Base-by-base conservation (phyloP, 225 moss, liverwort and hornwort species). In the Rhytidiadelphus loreus region DNA sequence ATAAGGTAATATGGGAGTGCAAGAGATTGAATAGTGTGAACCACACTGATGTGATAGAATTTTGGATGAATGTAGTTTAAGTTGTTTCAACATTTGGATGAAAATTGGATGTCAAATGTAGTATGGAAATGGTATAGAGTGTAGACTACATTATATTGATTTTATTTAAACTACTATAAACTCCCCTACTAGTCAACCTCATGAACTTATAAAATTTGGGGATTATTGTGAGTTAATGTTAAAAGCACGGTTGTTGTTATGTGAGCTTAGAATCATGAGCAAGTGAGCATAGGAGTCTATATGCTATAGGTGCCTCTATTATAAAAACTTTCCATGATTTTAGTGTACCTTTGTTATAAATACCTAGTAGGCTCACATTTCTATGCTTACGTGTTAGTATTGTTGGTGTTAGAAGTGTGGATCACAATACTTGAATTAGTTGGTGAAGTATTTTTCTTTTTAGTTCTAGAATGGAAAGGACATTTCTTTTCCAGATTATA, bases 321-420 rank as follows among this genome's bases (percentile, higher is more conserved):
- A n/a, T n/a, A n/a, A n/a, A n/a, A n/a, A n/a, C n/a, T n/a, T n/a
- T n/a, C n/a, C n/a, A n/a, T n/a, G n/a, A n/a, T n/a, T n/a, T n/a
- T n/a, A n/a, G n/a, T n/a, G n/a, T n/a, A n/a, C n/a, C n/a, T n/a
- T n/a, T n/a, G n/a, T n/a, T n/a, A n/a, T n/a, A n/a, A n/a, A n/a
- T n/a, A n/a, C n/a, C n/a, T n/a, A n/a, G n/a, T n/a, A n/a, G n/a
- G n/a, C n/a, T n/a, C n/a, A n/a, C n/a, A n/a, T n/a, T n/a, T n/a
- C n/a, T n/a, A n/a, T n/a, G n/a, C n/a, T n/a, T n/a, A n/a, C n/a
- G n/a, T n/a, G n/a, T n/a, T n/a, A n/a, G n/a, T n/a, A n/a, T n/a
- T n/a, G n/a, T n/a, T n/a, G n/a, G n/a, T 73, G 11, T 30, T 73
- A 11, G 4, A 72, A 72, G 29, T 30, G 18, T 0, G 0, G 2